Percentiles rank a stretch among this genome's conserved stretches.
These are phyloP conservation scores for Tulasnella sp. DNA, from an alignment of 768 basidiomycete species.

Conservation along the genomic window DNA sequence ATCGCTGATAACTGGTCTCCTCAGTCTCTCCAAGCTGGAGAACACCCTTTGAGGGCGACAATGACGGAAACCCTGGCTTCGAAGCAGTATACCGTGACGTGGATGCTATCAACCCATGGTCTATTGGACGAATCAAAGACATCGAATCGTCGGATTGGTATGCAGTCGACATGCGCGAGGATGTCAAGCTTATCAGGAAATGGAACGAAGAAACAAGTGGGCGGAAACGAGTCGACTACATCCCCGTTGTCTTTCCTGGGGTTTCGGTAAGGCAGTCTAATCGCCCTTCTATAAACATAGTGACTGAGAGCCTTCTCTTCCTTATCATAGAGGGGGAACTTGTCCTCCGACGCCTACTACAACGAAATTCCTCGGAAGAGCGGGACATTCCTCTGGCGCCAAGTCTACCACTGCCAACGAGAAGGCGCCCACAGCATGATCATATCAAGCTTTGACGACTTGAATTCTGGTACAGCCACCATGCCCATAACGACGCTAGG, in stretches of 20 bases:
- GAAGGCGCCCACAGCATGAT: slow-evolving; percentile 61
- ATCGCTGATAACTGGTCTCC: background rate
- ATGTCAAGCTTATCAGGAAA: slow-evolving; percentile 49
- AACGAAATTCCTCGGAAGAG: slow-evolving; percentile 67
- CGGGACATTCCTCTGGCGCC: slow-evolving; percentile 71
- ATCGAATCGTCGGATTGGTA: slow-evolving; percentile 57
- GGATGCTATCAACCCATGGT: slow-evolving; percentile 78
- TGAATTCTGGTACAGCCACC: slow-evolving; percentile 73
- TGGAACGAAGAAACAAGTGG: slow-evolving; percentile 32
- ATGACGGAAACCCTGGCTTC: slow-evolving; percentile 59
- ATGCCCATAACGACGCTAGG: slow-evolving; percentile 57
- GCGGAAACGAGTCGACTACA: slow-evolving; percentile 60
- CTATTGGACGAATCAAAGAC: slow-evolving; percentile 58
- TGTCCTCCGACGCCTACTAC: slow-evolving; percentile 58
- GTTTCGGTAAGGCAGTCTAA: slow-evolving; percentile 54
- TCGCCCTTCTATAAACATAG: background rate
- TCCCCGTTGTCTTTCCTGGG: slow-evolving; percentile 78
- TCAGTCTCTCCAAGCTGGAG: slow-evolving; percentile 52
- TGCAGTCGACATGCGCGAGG: slow-evolving; percentile 55
- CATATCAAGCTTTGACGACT: slow-evolving; percentile 87
- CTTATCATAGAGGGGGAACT: slow-evolving; percentile 53
- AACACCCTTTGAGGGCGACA: slow-evolving; percentile 52
- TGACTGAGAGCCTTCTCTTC: background rate
- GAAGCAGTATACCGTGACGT: slow-evolving; percentile 68
- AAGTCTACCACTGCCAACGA: slow-evolving; percentile 59